Base-by-base conservation (phyloP, 176 grass and related monocot species). In the Zea luxurians region DNA sequence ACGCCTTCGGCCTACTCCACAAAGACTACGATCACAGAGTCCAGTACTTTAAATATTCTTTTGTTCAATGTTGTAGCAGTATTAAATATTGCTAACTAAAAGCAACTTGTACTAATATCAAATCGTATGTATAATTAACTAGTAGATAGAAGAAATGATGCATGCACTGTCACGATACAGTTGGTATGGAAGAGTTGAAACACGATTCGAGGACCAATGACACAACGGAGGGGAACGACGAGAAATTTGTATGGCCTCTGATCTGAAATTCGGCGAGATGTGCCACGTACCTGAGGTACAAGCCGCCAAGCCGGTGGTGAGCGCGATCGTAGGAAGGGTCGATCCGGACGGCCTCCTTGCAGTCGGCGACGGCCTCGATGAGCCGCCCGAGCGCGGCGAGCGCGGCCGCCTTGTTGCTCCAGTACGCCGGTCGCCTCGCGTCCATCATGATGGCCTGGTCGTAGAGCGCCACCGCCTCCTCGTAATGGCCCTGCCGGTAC, bases 341-440 rank as follows among this genome's bases (percentile, higher is more conserved):
- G 58, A 99, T 91, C 58, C 92, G 74, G 27, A 96, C 73, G 9
- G 96, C 90, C 80, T 99, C 86, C 77, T 66, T 95, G 83, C 96
- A 95, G 75, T 99, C 92, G 4, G 43, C 58, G 78, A 91, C 92
- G 12, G 92, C 92, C 48, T 99, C 90, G 49, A 96, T 65, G 70
- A 99, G 88, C 5, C 79, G 78, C 1, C 90, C 92, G 4, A 96
- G 88, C 13, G 83, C 88, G 12, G 78, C 79, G 17, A 99, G 81
- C 46, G 96, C 92, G 1, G 96, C 96, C 7, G 92, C 96, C 83
- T 96, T 99, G 78, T 99, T 95, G 83, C 86, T 82, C 90, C 92
- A 91, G 71, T 91, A 99, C 0, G 86, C 80, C 8, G 96, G 88
- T 75, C 89, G 79, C 13, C 36, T 62, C 0, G 83, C 81, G 48